Conservation (phyloP, 2,329 filamentous ascomycete species). For the Aureobasidium melanogenum region DNA sequence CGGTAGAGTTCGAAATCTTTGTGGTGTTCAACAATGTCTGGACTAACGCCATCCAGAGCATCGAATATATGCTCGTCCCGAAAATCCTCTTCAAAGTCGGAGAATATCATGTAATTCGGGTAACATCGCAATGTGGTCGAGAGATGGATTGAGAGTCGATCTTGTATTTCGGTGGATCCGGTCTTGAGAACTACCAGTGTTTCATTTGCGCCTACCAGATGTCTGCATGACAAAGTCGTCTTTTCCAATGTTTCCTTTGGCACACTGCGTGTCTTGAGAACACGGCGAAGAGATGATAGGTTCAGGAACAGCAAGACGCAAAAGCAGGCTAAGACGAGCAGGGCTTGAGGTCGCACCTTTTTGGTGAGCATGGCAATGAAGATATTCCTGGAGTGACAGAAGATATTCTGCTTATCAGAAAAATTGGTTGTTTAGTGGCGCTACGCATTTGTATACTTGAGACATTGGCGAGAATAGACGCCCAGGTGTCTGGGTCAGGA, state of each 20-base stretch:
- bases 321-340: background rate
- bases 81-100: constrained; percentile 29
- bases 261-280: background rate
- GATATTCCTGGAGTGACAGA: too few relatives aligned
- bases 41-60: constrained; percentile 18
- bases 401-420: too few relatives aligned
- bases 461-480: too few relatives aligned
- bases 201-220: constrained; percentile 32
- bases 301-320: background rate
- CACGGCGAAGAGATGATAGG: background rate
- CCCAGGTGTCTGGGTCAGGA: too few relatives aligned
- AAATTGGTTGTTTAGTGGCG: too few relatives aligned
- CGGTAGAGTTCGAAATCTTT: constrained; percentile 23
- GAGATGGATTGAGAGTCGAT: constrained; percentile 24
- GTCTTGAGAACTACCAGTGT: constrained; percentile 44
- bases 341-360: background rate
- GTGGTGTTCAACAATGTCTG: constrained; percentile 14
- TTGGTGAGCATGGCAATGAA: too few relatives aligned
- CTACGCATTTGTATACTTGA: too few relatives aligned
- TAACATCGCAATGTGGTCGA: constrained; percentile 27
- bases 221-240: background rate
- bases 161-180: constrained; percentile 24
- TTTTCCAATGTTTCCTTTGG: background rate
- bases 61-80: constrained; percentile 27
- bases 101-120: constrained; percentile 28